A percentile compares a stretch with the other conserved stretches of the same genome.
phyloP scores from a whole-genome alignment of 2,329 filamentous ascomycete species.

The Epichloe uncinata region DNA sequence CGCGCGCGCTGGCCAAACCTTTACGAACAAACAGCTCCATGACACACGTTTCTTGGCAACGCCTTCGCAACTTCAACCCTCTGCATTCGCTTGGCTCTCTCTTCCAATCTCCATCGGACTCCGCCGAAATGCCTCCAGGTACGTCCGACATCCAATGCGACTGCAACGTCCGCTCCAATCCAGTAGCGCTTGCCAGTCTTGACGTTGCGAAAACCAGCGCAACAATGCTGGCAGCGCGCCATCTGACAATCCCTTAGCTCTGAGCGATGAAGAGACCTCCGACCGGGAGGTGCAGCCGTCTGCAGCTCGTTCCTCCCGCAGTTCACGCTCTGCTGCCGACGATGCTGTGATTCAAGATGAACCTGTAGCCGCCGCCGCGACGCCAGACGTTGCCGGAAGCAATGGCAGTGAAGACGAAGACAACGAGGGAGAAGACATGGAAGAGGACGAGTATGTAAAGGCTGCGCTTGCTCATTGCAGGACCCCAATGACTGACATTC shows the following conservation, averaged over 20 bases:
- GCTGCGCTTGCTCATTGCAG: constrained; percentile 5
- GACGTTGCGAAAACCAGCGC: background rate
- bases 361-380: background rate
- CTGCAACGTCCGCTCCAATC: background rate
- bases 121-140: constrained; percentile 5
- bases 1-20: background rate
- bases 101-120: background rate
- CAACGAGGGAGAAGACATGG: constrained; percentile 16
- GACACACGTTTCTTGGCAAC: background rate
- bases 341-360: background rate
- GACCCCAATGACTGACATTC: constrained; percentile 10
- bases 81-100: background rate
- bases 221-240: background rate
- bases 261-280: constrained; percentile 24
- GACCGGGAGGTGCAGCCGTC: constrained; percentile 15
- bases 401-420: constrained; percentile 18
- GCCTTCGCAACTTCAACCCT: background rate
- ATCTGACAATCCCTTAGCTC: constrained; percentile 17
- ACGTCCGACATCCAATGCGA: background rate
- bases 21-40: background rate
- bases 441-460: constrained; percentile 29
- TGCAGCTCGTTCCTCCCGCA: constrained; percentile 13
- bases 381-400: constrained; percentile 14
- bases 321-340: constrained; percentile 11
- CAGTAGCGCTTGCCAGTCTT: background rate